Base-by-base conservation (phyloP, 2,329 filamentous ascomycete species). In the Pestalotiopsis sp. region DNA sequence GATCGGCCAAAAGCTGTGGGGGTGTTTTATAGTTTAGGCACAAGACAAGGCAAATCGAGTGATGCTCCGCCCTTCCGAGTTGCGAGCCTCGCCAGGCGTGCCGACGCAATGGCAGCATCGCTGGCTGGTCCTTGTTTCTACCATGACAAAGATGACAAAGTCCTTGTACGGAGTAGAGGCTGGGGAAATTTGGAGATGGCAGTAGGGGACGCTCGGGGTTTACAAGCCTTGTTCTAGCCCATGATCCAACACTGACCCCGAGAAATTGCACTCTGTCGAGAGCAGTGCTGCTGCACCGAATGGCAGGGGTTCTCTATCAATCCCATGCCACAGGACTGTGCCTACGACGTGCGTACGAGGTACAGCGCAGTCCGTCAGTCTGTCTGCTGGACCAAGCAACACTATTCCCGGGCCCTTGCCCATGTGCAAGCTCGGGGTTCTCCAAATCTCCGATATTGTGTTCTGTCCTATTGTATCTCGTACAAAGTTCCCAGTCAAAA, bases 401-500 rank as follows among this genome's bases (percentile, higher is more conserved):
- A 20, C 35, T 61, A 61, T 61, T 61, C 30, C 58, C 35, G 58
- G 7, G 35, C 58, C 57, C 26, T 61, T 61, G 58, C n/a, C 40
- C 39, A 39, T 24, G 39, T 24, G 22, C 58, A 35, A 61, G 38
- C 20, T 63, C 60, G 60, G 60, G 60, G 22, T 63, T 63, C 60
- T 63, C 60, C 60, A 63, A 63, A 63, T 44, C 39, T 17, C 60
- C 60, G 60, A 63, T 24, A 39, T 24, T 63, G 24, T 11, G 38
- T 22, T 63, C 7, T 44, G 38, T 11, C 24, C 20, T 20, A 17
- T 48, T 9, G 30, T 35, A 9, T 2, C 30, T 35, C 30, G 30
- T 35, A 35, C 30, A 24, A 22, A 44, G 14, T 52, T 63, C 60
- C 60, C 60, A 22, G 38, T 63, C 39, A n/a, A 17, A 20, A n/a